phyloP scores from a whole-genome alignment of 305 asterid species.

The Fraxinus ornus region DNA sequence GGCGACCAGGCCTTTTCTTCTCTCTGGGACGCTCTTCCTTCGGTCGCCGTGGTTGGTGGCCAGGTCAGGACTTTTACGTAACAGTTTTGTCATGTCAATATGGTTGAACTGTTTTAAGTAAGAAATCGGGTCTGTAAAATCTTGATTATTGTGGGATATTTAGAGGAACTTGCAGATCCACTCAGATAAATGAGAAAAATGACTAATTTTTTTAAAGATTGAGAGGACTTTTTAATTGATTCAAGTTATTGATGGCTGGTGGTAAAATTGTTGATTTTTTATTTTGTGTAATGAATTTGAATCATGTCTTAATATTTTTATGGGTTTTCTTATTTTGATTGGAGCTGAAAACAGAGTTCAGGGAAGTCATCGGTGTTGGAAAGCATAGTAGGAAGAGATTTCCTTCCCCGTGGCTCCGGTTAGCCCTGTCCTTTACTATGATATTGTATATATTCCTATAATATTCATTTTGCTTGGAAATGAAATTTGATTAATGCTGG shows the following conservation, averaged over 20 bases:
- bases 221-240: constrained; percentile 16
- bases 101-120: background rate
- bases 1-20: constrained; percentile 71
- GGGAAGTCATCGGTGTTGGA: constrained; percentile 97
- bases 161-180: constrained; percentile 37
- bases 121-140: background rate
- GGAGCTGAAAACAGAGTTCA: constrained; percentile 67
- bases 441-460: background rate
- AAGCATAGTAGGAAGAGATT: constrained; percentile 94
- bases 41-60: constrained; percentile 97
- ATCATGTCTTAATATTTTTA: background rate
- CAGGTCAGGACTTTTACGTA: constrained; percentile 48
- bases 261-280: background rate
- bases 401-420: constrained; percentile 99
- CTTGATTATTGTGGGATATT: constrained; percentile 4
- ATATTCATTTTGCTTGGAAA: background rate
- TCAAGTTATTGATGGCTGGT: constrained; percentile 16
- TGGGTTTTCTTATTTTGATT: constrained; percentile 18
- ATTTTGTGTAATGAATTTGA: background rate
- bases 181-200: constrained; percentile 7
- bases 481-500: constrained; percentile 7
- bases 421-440: constrained; percentile 17
- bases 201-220: background rate
- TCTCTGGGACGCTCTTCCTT: constrained; percentile 93
- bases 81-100: background rate